Base-by-base conservation (phyloP, 2,329 filamentous ascomycete species). In the Dissoconium aciculare region DNA sequence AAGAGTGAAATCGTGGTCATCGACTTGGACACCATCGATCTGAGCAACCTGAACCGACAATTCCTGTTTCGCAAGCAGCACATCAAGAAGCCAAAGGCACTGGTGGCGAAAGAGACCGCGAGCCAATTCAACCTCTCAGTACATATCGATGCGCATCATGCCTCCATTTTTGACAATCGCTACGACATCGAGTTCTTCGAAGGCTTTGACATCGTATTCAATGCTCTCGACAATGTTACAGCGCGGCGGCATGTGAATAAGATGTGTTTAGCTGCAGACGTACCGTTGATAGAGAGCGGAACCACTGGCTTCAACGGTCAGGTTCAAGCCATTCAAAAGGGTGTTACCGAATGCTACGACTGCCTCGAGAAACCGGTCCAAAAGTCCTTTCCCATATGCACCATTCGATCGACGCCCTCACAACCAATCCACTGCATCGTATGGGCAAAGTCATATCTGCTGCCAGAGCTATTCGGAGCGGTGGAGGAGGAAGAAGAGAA, bases 391-490 rank as follows among this genome's bases (percentile, higher is more conserved):
- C 85, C 89, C 2, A 85, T 95, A 25, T 98, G 89, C 60, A 98
- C 89, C 2, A 95, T 98, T 46, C 74, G 89, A 53, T 94, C 83
- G 54, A 98, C 85, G 0, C 89, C 89, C 0, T 92, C 80, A 42
- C 87, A 95, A 48, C 82, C 87, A 1, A 95, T 98, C 26, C 89
- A 98, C 58, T 95, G 89, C 60, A 98, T 98, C 38, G 87, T 98
- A 2, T 98, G 89, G 89, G 87, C 72, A 12, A 98, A 95, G 60
- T 93, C 84, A 53, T 98, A 95, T 54, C 67, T 98, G 5, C 70
- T 98, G 37, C 89, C 83, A 42, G 89, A 98, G 55, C 74, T 98
- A 5, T 98, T 94, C 45, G 89, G 89, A 11, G 72, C 74, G 3
- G 91, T 83, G 45, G 87, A 95, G 55, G 19, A 23, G 8, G 19